Evolutionary conservation across 495 filamentous ascomycete species (phyloP).

Genomic region (Aspergillus steynii): DNA sequence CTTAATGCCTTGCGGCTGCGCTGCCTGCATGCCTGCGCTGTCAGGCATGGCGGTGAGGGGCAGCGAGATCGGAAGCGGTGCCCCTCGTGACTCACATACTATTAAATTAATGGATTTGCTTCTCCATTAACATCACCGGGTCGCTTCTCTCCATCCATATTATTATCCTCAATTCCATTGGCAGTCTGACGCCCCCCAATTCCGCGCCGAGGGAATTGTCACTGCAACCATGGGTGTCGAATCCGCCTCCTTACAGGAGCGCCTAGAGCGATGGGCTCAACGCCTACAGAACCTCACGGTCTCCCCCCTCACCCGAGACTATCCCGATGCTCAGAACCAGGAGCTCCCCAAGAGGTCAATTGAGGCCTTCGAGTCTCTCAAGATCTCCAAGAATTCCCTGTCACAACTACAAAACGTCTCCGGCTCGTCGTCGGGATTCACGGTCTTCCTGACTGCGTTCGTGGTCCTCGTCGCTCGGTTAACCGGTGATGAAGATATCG

Average conservation of each 20-base stretch:
- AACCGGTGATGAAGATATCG: conserved; percentile 56
- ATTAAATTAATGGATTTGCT: conserved; percentile 1
- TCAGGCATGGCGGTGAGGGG: conserved; percentile 4
- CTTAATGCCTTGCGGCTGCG: background rate
- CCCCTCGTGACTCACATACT: conserved; percentile 15
- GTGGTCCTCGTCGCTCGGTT: conserved; percentile 49
- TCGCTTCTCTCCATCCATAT: background rate
- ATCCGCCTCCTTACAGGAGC: conserved; percentile 38
- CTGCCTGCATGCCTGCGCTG: background rate
- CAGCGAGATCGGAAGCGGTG: conserved; percentile 24
- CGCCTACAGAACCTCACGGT: conserved; percentile 50
- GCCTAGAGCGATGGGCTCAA: conserved; percentile 51
- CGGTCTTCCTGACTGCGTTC: conserved; percentile 48
- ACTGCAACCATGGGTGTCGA: conserved; percentile 42
- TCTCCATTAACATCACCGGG: conserved; percentile 9
- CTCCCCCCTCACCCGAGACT: conserved; percentile 52
- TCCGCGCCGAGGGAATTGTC: conserved; percentile 10
- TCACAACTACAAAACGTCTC: conserved; percentile 45
- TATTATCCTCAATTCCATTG: conserved; percentile 16
- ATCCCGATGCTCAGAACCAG: conserved; percentile 41
- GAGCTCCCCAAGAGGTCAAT: conserved; percentile 42
- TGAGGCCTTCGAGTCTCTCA: conserved; percentile 50
- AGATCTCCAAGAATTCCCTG: conserved; percentile 36
- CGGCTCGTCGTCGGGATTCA: conserved; percentile 43
- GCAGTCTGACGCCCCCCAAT: conserved; percentile 15